Evolutionary conservation across 2,329 filamentous ascomycete genomes (phyloP), one percentile per base, ranked within the genome.

Genomic region (Chrysoporthe puriensis): DNA sequence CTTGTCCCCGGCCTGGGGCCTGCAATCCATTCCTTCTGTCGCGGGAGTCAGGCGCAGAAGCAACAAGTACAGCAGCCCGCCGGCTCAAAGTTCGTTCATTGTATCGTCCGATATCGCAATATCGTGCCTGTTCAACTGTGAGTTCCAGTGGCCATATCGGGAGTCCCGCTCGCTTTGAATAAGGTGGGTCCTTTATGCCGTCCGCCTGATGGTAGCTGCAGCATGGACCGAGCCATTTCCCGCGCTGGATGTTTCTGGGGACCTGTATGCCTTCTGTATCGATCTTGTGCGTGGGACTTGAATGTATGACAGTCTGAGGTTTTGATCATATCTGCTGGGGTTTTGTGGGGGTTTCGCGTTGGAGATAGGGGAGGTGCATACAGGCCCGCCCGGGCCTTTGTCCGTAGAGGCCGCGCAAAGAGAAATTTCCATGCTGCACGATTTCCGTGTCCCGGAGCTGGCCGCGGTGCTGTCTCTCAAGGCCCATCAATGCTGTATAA

Each of bases 131-230:
- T 40, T 6, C 36, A 40, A 40, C 36, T 40, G 36, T 6, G 9
- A 9, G 9, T 9, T 40, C 9, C 36, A 9, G 36, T 13, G 3
- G 11, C 34, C 44, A 59, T n/a, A 52, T 34, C 11, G 44, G 26
- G 21, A 16, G 40, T 13, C n/a, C 26, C 26, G 7, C 56, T 44
- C 63, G 43, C 43, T 44, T 44, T 36, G 40, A 40, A 46, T 42
- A 11, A 26, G 62, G 54, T 60, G 36, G 44, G 59, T 36, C 26
- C 4, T 11, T 14, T 26, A 56, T 40, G 52, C 14, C 40, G 50
- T 54, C 32, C 44, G 46, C 16, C 34, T 5, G 34, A 32, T 59
- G 36, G 43, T 46, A 44, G 62, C 57, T 54, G 44, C 66, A 66
- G 26, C 9, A 50, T 42, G 50, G 54, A 34, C 21, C 44, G n/a